These are phyloP conservation scores for Raphidocelis subcapitata DNA, from an alignment of 139 green algal genomes.

Conservation along the genomic window DNA sequence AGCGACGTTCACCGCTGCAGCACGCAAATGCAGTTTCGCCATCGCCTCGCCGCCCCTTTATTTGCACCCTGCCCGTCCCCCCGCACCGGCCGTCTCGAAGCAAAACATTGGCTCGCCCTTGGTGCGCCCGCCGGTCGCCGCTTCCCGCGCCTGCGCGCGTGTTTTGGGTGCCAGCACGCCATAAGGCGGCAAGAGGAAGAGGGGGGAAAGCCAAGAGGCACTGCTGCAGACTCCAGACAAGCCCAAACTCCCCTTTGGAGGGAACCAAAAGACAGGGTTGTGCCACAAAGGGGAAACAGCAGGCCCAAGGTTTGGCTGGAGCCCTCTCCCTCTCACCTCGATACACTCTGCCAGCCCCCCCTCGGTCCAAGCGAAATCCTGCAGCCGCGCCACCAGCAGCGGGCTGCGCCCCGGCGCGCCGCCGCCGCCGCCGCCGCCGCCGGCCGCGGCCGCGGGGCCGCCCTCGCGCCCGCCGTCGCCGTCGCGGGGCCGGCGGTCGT, in stretches of 20 bases:
- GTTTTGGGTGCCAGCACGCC: no score
- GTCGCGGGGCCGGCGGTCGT: no score
- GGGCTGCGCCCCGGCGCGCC: neutral
- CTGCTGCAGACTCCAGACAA: neutral
- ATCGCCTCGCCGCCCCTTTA: no score
- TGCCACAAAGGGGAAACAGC: no score
- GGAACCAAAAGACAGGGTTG: no score
- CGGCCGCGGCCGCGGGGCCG: no score
- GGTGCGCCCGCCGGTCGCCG: neutral
- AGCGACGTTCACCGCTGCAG: no score
- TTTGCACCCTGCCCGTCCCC: no score
- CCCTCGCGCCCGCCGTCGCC: no score
- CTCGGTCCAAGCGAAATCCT: constrained; percentile 54
- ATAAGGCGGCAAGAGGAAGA: neutral
- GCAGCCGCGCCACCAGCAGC: constrained; percentile 25
- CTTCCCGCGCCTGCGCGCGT: constrained; percentile 8
- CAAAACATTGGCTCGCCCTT: constrained; percentile 60
- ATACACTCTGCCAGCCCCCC: neutral
- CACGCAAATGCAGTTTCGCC: no score
- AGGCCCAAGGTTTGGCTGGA: no score
- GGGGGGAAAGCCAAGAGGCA: neutral
- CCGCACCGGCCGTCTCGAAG: constrained; percentile 63
- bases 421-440: neutral
- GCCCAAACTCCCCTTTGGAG: neutral
- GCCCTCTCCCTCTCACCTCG: constrained; percentile 7